Percentiles rank a stretch among this genome's conserved stretches.
Evolutionary conservation across 1,139 yeast genomes (phyloP).

Genomic region (Diutina pseudorugosa): DNA sequence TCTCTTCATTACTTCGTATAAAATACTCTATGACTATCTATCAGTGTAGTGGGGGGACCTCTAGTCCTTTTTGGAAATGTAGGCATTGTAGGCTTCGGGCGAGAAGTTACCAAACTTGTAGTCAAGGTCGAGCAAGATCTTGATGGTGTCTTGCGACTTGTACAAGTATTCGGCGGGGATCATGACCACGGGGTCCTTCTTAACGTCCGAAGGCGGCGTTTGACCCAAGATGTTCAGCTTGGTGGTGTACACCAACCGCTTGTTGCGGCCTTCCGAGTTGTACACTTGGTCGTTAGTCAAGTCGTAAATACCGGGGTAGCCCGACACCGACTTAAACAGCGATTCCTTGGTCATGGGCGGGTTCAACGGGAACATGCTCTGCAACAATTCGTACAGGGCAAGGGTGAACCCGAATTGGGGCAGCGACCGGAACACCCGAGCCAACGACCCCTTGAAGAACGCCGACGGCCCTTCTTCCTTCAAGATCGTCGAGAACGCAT

Average conservation of each 20-base stretch:
- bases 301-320: slow-evolving; percentile 36
- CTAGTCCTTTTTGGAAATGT: slow-evolving; percentile 18
- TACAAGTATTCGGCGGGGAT: slow-evolving; percentile 41
- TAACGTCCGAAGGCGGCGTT: slow-evolving; percentile 7
- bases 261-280: slow-evolving; percentile 21
- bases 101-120: slow-evolving; percentile 50
- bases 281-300: slow-evolving; percentile 36
- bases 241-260: slow-evolving; percentile 13
- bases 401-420: slow-evolving; percentile 97
- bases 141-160: slow-evolving; percentile 50
- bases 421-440: slow-evolving; percentile 87
- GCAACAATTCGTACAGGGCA: slow-evolving; percentile 86
- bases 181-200: slow-evolving; percentile 27
- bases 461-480: slow-evolving; percentile 70
- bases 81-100: slow-evolving; percentile 37
- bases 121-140: slow-evolving; percentile 50
- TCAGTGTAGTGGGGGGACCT: slow-evolving; percentile 1
- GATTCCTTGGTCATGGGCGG: slow-evolving; percentile 36
- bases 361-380: slow-evolving; percentile 31
- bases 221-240: slow-evolving; percentile 6
- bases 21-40: not conserved
- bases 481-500: slow-evolving; percentile 64
- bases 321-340: slow-evolving; percentile 31
- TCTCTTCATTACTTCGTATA: not conserved
- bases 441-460: slow-evolving; percentile 93